These are phyloP conservation scores for Backusella parvicylindrica DNA, from an alignment of 192 early-diverging fungal species.

Conservation along the genomic window DNA sequence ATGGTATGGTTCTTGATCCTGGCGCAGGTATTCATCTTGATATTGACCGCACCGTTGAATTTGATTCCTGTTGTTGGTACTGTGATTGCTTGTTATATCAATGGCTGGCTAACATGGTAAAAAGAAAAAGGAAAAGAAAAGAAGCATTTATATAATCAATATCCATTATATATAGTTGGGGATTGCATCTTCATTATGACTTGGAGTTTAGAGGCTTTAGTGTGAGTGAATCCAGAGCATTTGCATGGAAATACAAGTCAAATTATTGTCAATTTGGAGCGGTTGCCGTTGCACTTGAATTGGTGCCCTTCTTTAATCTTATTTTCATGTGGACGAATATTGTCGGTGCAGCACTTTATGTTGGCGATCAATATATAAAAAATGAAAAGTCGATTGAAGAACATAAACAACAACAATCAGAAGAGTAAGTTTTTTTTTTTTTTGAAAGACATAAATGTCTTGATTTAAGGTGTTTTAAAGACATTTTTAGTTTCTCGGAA, in stretches of 20 bases:
- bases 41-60: constrained; percentile 55
- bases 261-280: constrained; percentile 42
- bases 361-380: constrained; percentile 55
- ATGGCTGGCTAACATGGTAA: constrained; percentile 48
- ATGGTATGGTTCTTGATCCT: constrained; percentile 40
- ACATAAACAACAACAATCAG: too few relatives aligned
- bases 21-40: constrained; percentile 5
- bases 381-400: constrained; percentile 22
- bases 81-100: constrained; percentile 41
- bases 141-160: too few relatives aligned
- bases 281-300: constrained; percentile 55
- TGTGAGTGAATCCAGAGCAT: constrained; percentile 37
- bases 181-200: constrained; percentile 49
- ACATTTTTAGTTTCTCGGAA: too few relatives aligned
- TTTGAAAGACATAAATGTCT: too few relatives aligned
- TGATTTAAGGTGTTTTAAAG: too few relatives aligned
- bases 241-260: constrained; percentile 37
- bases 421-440: too few relatives aligned
- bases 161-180: constrained; percentile 35
- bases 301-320: constrained; percentile 57
- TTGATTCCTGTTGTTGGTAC: constrained; percentile 57
- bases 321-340: constrained; percentile 72
- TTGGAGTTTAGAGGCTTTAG: constrained; percentile 47
- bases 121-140: too few relatives aligned
- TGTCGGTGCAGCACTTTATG: constrained; percentile 62